A percentile compares a stretch with the other conserved stretches of the same genome.
These are phyloP conservation scores for Baorangia bicolor DNA, from an alignment of 768 basidiomycete genomes.

Conservation along the genomic window DNA sequence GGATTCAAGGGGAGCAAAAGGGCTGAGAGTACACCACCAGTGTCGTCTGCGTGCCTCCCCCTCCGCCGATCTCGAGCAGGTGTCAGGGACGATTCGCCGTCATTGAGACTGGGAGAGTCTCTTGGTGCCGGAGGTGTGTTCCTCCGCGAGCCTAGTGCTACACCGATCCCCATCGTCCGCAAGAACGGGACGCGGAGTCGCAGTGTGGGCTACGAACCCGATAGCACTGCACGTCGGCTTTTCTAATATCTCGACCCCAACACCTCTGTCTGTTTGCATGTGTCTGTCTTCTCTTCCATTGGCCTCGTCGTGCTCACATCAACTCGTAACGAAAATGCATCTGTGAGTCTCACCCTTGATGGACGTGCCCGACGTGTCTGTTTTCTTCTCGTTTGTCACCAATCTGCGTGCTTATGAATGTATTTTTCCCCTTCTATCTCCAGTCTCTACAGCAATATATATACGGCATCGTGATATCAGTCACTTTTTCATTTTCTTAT, in stretches of 20 bases:
- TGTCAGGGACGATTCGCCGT: slow-evolving; percentile 10
- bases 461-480: slow-evolving; percentile 8
- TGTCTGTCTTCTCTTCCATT: background rate
- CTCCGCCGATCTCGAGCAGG: slow-evolving; percentile 9
- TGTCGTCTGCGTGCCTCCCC: slow-evolving; percentile 21
- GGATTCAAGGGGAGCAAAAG: slow-evolving; percentile 14
- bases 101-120: slow-evolving; percentile 7
- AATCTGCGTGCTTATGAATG: slow-evolving; percentile 16
- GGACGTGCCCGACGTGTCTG: background rate
- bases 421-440: slow-evolving; percentile 9
- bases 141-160: slow-evolving; percentile 26
- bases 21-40: slow-evolving; percentile 32
- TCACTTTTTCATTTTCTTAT: background rate
- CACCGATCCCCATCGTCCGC: slow-evolving; percentile 24
- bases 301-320: background rate
- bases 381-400: background rate
- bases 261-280: background rate
- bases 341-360: slow-evolving; percentile 20
- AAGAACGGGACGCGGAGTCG: slow-evolving; percentile 26
- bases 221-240: slow-evolving; percentile 9
- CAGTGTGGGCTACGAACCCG: slow-evolving; percentile 25
- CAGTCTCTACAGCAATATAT: slow-evolving; percentile 13
- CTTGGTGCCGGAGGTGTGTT: slow-evolving; percentile 15
- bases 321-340: background rate
- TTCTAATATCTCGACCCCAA: slow-evolving; percentile 7